A percentile compares a stretch with the other conserved stretches of the same genome.
phyloP scores from a whole-genome alignment of 2,329 filamentous ascomycete species.

The Botrytis porri region DNA sequence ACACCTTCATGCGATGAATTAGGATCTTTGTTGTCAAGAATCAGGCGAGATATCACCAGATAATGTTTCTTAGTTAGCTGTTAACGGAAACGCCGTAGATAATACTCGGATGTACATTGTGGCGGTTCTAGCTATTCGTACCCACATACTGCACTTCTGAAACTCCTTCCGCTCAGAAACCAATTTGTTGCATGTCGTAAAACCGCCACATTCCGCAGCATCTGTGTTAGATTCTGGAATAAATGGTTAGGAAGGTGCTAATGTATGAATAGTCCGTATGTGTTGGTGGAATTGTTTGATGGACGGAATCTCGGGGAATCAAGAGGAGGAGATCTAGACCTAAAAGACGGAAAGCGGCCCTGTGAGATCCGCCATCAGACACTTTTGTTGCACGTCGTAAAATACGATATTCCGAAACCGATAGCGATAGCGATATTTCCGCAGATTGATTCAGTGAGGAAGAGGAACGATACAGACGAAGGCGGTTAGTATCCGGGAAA shows the following conservation, averaged over 20 bases:
- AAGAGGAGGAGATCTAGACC: neutral
- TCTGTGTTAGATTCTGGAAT: neutral
- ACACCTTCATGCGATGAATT: too few relatives aligned
- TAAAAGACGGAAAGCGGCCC: neutral
- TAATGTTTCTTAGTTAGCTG: neutral
- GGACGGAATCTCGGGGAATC: neutral
- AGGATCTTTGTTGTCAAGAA: neutral
- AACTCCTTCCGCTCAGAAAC: neutral
- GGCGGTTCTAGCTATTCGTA: neutral
- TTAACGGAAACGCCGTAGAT: neutral
- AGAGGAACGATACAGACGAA: neutral
- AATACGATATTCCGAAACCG: neutral
- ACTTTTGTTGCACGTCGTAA: neutral
- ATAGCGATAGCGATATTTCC: neutral
- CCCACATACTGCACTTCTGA: neutral
- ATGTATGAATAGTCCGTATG: neutral
- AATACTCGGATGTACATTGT: neutral
- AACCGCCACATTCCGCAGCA: constrained; percentile 14
- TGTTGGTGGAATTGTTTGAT: neutral
- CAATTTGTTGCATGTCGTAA: constrained; percentile 7
- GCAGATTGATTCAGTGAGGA: neutral
- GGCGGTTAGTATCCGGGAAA: neutral
- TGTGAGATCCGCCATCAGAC: too few relatives aligned
- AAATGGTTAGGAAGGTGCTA: neutral
- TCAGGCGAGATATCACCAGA: neutral